Base-by-base conservation (phyloP, 2,329 filamentous ascomycete genomes). In the Epichloe scottii region DNA sequence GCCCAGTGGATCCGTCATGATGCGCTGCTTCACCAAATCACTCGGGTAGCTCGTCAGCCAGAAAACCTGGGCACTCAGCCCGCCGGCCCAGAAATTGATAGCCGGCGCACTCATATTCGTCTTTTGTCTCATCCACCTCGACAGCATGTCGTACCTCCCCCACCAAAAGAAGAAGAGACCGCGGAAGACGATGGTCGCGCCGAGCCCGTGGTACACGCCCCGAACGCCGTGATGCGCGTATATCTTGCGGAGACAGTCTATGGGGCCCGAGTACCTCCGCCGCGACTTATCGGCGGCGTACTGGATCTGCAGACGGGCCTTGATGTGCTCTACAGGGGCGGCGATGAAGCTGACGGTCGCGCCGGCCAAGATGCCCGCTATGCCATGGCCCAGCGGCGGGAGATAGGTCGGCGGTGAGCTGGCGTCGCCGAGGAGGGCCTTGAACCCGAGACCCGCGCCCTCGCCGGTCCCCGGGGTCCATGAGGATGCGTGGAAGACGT, bases 111-210 rank as follows among this genome's bases (percentile, higher is more conserved):
- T 85, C 50, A 96, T 71, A 12, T 59, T 68, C 2, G 90, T 95
- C 59, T 81, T 73, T 17, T 78, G 68, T 50, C 78, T 73, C 63
- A 97, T 72, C 53, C 76, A 70, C 21, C 80, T 75, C 5, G 87
- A 87, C 58, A 97, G 77, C 33, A 95, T 59, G 61, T 96, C 91
- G 71, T 98, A 98, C 54, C 82, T 86, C n/a, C 84, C 83, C 93
- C 93, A 98, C 90, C 90, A 97, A 72, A 85, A 93, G 76, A 95
- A 96, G 75, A 98, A 98, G 71, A 91, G 95, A 14, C 82, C 81
- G 17, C 93, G 80, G 72, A 97, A 97, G 46, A 97, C 68, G 46
- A 97, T 72, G 0, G 93, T 97, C 1, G 93, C 87, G 38, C 70
- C 73, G 12, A 98, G 76, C 0, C 93, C 93, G 63, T 89, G 89